These are phyloP conservation scores for Ogataea thermomethanolica DNA, from an alignment of 805 yeast species.

Conservation along the genomic window DNA sequence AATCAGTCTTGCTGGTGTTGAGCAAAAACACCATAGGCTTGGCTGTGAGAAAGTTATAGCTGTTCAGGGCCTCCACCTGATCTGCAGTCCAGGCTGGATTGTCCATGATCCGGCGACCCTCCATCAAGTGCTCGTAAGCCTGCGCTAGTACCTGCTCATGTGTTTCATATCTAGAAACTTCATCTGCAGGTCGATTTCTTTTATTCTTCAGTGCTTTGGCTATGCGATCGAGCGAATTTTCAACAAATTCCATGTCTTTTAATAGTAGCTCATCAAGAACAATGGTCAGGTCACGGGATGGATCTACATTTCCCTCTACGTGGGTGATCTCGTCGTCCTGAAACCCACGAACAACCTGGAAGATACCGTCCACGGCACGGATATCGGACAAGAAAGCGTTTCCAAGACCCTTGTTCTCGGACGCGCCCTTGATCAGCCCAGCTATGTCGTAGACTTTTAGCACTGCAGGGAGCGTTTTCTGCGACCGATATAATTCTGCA, in stretches of 20 bases:
- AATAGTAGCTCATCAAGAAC: conserved; percentile 62
- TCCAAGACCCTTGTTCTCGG: conserved; percentile 69
- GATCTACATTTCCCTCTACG: conserved; percentile 61
- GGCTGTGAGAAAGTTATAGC: conserved; percentile 85
- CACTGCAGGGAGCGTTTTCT: conserved; percentile 49
- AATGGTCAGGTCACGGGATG: conserved; percentile 58
- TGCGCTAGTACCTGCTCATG: conserved; percentile 75
- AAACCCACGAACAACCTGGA: conserved; percentile 66
- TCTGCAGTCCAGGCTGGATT: conserved; percentile 76
- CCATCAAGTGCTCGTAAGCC: conserved; percentile 74
- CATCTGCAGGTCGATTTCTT: conserved; percentile 75
- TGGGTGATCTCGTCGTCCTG: conserved; percentile 64
- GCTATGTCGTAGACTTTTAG: conserved; percentile 66
- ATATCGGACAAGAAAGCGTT: conserved; percentile 67
- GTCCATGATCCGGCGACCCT: conserved; percentile 85
- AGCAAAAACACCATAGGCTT: conserved; percentile 92
- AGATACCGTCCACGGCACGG: conserved; percentile 67
- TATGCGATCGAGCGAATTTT: conserved; percentile 55
- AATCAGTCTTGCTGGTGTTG: conserved; percentile 87
- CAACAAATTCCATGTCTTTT: conserved; percentile 69
- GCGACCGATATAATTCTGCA: conserved; percentile 45
- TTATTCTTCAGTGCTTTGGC: conserved; percentile 73
- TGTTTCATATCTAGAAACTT: conserved; percentile 67
- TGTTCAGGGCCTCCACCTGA: conserved; percentile 88
- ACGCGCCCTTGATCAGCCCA: conserved; percentile 63